A percentile compares a stretch with the other conserved stretches of the same genome.
These are phyloP conservation scores for Ophiostoma novo-ulmi DNA, from an alignment of 2,329 filamentous ascomycete genomes.

Conservation along the genomic window DNA sequence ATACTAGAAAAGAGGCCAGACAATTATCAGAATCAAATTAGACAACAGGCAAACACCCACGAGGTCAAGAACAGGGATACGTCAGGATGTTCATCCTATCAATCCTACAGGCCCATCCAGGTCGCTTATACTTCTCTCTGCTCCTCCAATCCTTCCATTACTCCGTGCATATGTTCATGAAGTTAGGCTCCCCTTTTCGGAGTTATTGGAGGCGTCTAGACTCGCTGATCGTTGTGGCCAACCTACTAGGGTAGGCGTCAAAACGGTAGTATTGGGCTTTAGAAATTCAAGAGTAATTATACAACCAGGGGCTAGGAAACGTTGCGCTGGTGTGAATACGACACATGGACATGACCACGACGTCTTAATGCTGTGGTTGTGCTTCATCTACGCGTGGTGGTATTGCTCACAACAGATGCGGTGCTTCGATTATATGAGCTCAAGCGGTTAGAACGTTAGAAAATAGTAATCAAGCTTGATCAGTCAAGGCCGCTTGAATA, in stretches of 20 bases:
- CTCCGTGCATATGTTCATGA: neutral
- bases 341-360: neutral
- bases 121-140: neutral
- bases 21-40: neutral
- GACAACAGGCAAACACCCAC: neutral
- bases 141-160: neutral
- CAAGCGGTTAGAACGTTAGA: neutral
- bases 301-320: slow-evolving; percentile 3
- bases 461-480: too few relatives aligned
- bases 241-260: neutral
- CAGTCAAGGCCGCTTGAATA: neutral
- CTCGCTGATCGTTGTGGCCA: neutral
- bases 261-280: neutral
- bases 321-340: neutral
- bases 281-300: neutral
- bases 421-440: neutral
- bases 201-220: neutral
- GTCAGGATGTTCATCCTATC: neutral
- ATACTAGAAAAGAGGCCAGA: neutral
- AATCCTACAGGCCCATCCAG: neutral
- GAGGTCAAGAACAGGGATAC: neutral
- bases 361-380: neutral
- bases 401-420: slow-evolving; percentile 1
- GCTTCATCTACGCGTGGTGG: neutral
- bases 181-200: neutral